phyloP scores from a whole-genome alignment of 345 rosid species.

The Ailanthus altissimus region DNA sequence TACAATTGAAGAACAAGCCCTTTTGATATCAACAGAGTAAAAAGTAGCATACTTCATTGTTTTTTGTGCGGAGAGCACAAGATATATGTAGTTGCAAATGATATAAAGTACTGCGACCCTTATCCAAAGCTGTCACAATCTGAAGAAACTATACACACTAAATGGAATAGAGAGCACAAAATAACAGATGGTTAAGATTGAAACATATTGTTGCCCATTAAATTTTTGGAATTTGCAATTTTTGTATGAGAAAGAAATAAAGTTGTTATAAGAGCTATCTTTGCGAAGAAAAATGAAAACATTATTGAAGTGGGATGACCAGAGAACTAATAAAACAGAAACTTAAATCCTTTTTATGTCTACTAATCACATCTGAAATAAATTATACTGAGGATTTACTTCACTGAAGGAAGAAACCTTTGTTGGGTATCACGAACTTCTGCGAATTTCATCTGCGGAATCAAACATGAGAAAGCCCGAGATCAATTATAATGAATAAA shows the following conservation, averaged over 20 bases:
- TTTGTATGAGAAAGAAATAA: not conserved
- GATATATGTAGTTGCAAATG: not conserved
- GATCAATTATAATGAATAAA: not conserved
- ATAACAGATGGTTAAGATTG: not conserved
- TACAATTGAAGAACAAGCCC: slow-evolving; percentile 7
- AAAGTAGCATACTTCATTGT: not conserved
- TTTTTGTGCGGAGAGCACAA: not conserved
- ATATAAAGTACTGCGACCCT: not conserved
- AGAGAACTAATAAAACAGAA: not conserved
- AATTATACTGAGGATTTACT: not conserved
- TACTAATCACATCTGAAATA: not conserved
- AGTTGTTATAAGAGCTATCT: too few species aligned
- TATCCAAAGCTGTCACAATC: not conserved
- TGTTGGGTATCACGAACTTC: slow-evolving; percentile 16
- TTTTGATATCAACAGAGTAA: not conserved
- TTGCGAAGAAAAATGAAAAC: too few species aligned
- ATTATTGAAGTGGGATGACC: not conserved
- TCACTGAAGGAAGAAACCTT: slow-evolving; percentile 18
- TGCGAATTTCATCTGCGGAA: slow-evolving; percentile 23
- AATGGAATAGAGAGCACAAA: not conserved
- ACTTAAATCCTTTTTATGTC: not conserved
- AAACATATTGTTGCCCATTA: too few species aligned
- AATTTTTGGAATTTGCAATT: not conserved
- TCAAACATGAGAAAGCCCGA: not conserved
- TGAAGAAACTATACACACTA: too few species aligned